A percentile compares a stretch with the other conserved stretches of the same genome.
Evolutionary conservation across 768 basidiomycete genomes (phyloP).

Genomic region (Rhodocollybia butyracea): DNA sequence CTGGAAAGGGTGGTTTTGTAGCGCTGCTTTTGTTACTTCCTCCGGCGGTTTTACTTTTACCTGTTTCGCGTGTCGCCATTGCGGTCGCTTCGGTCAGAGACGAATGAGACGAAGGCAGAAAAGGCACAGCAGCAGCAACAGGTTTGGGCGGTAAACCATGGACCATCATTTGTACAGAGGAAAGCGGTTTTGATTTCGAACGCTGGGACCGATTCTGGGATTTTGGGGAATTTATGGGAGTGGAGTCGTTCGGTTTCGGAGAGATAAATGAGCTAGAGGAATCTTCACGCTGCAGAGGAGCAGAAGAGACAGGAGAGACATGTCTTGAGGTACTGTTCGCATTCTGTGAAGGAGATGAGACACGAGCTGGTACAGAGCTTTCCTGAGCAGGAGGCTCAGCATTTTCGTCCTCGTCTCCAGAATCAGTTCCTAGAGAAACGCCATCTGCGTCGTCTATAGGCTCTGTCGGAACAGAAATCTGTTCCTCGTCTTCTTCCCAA

Average conservation of each 20-base stretch:
- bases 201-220: constrained; percentile 8
- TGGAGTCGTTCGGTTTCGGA: constrained; percentile 8
- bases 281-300: background rate
- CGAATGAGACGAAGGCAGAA: constrained; percentile 34
- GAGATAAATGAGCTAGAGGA: background rate
- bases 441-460: constrained; percentile 43
- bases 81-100: constrained; percentile 38
- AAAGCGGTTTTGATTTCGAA: constrained; percentile 21
- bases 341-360: constrained; percentile 8
- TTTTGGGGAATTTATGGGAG: background rate
- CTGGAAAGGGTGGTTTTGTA: constrained; percentile 17
- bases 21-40: constrained; percentile 29
- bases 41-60: constrained; percentile 18
- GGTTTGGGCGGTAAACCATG: constrained; percentile 46
- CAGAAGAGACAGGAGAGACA: background rate
- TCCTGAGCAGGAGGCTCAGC: constrained; percentile 31
- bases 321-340: background rate
- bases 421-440: constrained; percentile 42
- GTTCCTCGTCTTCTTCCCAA: constrained; percentile 46
- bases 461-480: constrained; percentile 12
- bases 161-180: constrained; percentile 22
- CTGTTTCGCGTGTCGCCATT: constrained; percentile 28
- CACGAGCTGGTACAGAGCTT: constrained; percentile 15
- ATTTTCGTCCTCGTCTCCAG: constrained; percentile 47
- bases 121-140: constrained; percentile 30